A percentile compares a stretch with the other conserved stretches of the same genome.
Conservation (phyloP, 805 yeast genomes). For the Candida boidinii region DNA sequence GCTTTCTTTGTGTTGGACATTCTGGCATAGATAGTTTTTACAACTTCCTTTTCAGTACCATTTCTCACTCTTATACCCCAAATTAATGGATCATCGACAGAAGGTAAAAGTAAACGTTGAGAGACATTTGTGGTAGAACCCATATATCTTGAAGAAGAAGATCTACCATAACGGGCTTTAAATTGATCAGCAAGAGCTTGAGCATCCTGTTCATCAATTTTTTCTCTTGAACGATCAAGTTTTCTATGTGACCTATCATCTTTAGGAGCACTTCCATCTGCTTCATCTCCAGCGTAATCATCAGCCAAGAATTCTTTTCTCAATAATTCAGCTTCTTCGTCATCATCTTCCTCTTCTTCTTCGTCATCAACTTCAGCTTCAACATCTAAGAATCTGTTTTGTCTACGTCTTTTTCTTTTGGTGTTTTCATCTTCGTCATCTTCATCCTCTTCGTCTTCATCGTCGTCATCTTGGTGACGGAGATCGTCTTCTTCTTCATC, state of each 20-base stretch:
- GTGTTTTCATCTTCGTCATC: conserved; percentile 50
- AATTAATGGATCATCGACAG: conserved; percentile 92
- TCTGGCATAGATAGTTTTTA: conserved; percentile 75
- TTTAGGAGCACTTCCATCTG: conserved; percentile 29
- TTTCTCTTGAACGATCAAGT: conserved; percentile 74
- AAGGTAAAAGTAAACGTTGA: conserved; percentile 86
- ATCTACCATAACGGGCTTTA: conserved; percentile 86
- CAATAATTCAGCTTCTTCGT: conserved; percentile 85
- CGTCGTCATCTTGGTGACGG: conserved; percentile 40
- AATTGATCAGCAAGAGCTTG: conserved; percentile 87
- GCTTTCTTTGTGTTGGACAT: conserved; percentile 71
- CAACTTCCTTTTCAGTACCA: conserved; percentile 88
- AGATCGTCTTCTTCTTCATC: conserved; percentile 30
- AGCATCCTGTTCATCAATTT: conserved; percentile 88
- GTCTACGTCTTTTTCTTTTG: conserved; percentile 38
- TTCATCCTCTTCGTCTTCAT: conserved; percentile 45
- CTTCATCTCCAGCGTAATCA: conserved; percentile 61
- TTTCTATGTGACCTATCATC: conserved; percentile 87
- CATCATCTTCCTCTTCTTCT: conserved; percentile 89
- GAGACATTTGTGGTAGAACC: conserved; percentile 84
- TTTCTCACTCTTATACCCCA: conserved; percentile 94
- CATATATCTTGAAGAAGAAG: conserved; percentile 70
- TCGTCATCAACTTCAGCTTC: conserved; percentile 99
- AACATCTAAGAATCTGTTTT: conserved; percentile 91
- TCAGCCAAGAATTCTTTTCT: conserved; percentile 77